Evolutionary conservation across 345 rosid genomes (phyloP).

Genomic region (Eucalyptus shirleyi): DNA sequence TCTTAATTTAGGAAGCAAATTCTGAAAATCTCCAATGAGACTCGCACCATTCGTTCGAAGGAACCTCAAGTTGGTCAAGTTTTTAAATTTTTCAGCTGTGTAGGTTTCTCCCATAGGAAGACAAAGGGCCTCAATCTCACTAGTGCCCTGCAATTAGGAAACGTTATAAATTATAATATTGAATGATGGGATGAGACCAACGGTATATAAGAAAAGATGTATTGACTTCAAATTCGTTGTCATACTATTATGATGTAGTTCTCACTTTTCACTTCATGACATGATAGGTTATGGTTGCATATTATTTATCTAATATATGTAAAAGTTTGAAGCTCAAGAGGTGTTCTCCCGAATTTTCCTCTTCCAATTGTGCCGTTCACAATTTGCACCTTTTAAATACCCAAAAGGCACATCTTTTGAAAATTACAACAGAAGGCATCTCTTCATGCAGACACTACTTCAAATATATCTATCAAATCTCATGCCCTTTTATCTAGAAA

Average conservation of each 20-base stretch:
- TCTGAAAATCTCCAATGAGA: background rate
- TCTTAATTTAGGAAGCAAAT: background rate
- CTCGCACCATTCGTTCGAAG: background rate
- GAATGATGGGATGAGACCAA: background rate
- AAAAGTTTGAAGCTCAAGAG: background rate
- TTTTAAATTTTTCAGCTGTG: background rate
- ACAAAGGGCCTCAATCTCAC: background rate
- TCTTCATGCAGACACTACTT: rapidly evolving
- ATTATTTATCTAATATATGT: background rate
- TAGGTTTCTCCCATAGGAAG: background rate
- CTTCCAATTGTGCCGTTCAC: background rate
- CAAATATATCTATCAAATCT: too few relatives aligned
- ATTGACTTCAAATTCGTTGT: background rate
- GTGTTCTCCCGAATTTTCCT: rapidly evolving
- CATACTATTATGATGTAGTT: background rate
- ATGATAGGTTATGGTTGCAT: background rate
- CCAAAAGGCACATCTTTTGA: background rate
- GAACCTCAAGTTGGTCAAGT: background rate
- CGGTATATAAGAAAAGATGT: background rate
- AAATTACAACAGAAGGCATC: background rate
- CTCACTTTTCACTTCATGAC: background rate
- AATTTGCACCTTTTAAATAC: background rate
- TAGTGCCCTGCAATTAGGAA: background rate
- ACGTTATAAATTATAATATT: rapidly evolving
- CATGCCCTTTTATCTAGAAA: too few relatives aligned